Evolutionary conservation across 2,329 filamentous ascomycete genomes (phyloP).

Genomic region (Zasmidium cellare): DNA sequence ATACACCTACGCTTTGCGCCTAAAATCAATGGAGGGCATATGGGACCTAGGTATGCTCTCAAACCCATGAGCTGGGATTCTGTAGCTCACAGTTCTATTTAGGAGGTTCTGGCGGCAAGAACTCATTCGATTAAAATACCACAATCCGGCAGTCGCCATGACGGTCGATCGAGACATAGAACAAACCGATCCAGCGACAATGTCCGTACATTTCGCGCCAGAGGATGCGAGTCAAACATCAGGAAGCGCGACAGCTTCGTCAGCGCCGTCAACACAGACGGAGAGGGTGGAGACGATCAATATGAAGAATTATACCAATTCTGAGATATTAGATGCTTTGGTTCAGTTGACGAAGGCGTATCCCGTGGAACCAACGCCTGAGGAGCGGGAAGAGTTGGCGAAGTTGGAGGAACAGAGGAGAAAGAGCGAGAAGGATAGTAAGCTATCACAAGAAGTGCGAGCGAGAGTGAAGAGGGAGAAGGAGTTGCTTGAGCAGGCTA

Average conservation of each 20-base stretch:
- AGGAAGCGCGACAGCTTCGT: slow-evolving; percentile 19
- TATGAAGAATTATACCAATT: slow-evolving; percentile 63
- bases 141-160: slow-evolving; percentile 86
- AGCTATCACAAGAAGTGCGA: slow-evolving; percentile 53
- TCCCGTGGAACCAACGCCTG: slow-evolving; percentile 56
- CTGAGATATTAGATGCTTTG: slow-evolving; percentile 64
- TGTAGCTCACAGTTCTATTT: slow-evolving; percentile 19
- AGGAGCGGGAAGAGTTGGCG: slow-evolving; percentile 61
- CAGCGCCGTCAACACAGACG: slow-evolving; percentile 20
- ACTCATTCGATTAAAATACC: slow-evolving; percentile 86
- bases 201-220: slow-evolving; percentile 64
- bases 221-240: slow-evolving; percentile 30
- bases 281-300: slow-evolving; percentile 45
- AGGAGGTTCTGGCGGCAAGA: slow-evolving; percentile 88
- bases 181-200: slow-evolving; percentile 56
- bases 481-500: slow-evolving; percentile 57
- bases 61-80: background rate
- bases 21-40: slow-evolving; percentile 65
- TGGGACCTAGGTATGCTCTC: slow-evolving; percentile 65
- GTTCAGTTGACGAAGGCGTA: slow-evolving; percentile 63
- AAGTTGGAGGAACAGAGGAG: slow-evolving; percentile 57
- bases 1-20: slow-evolving; percentile 73
- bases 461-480: slow-evolving; percentile 63
- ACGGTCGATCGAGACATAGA: slow-evolving; percentile 69
- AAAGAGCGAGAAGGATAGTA: slow-evolving; percentile 56